Evolutionary conservation across 768 basidiomycete species (phyloP).

Genomic region (Amanita molliuscula): DNA sequence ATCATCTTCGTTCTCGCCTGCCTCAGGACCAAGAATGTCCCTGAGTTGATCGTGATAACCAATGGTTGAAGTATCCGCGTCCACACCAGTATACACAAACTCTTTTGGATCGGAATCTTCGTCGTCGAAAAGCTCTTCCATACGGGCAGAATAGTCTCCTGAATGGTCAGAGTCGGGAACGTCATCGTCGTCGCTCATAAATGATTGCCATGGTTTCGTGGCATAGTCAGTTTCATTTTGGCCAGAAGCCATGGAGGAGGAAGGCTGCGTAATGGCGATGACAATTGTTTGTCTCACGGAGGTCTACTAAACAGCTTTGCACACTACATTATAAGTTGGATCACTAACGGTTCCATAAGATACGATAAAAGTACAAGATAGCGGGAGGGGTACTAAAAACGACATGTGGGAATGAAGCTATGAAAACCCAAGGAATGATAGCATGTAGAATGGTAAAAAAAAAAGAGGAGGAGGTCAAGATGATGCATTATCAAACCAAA

Average conservation of each 20-base stretch:
- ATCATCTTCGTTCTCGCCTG: conserved; percentile 21
- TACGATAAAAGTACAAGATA: conserved; percentile 9
- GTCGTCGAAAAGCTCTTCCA: conserved; percentile 55
- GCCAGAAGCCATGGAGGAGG: conserved; percentile 1
- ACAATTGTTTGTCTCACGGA: conserved; percentile 1
- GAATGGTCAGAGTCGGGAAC: conserved; percentile 23
- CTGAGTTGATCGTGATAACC: conserved; percentile 61
- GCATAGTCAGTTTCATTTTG: not conserved
- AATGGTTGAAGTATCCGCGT: conserved; percentile 36
- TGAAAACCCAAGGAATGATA: conserved; percentile 3
- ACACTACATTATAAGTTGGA: not conserved
- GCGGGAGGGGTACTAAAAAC: not conserved
- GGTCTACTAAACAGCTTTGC: not conserved
- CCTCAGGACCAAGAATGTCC: conserved; percentile 62
- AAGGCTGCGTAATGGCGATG: not conserved
- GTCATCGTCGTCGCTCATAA: conserved; percentile 17
- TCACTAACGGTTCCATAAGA: conserved; percentile 3
- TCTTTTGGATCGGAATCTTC: conserved; percentile 37
- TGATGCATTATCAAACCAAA: conserved; percentile 5
- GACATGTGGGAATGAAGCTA: not conserved
- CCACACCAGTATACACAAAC: conserved; percentile 68
- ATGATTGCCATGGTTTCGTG: conserved; percentile 12
- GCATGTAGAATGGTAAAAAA: not conserved
- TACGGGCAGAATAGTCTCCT: conserved; percentile 56
- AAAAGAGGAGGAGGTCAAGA: not conserved